Evolutionary conservation across 148 eudicot species (phyloP), one percentile per base, ranked within the genome.

Genomic region (Silene latifolia): DNA sequence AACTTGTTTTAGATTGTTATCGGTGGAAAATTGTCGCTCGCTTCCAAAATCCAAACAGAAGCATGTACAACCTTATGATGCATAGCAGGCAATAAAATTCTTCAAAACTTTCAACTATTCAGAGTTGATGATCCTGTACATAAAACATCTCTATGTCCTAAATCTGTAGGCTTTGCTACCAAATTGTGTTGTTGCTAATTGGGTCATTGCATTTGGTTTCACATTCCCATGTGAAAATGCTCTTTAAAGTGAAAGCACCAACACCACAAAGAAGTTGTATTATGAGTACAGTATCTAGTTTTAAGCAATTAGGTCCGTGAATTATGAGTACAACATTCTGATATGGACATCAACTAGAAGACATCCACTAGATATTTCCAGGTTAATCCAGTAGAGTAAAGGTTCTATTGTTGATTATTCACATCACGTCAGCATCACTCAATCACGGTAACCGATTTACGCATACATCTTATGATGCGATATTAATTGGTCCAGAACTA

Each of bases 321-420:
- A 15, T 12, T 35, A 15, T 4, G 29, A 27, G 29, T 27, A 27
- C 69, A 32, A 44, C 25, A 42, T 39, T n/a, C 5, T 39, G 23
- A 54, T n/a, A 51, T 35, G 20, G 51, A 53, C 63, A 65, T 66
- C 24, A 39, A 20, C 20, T 64, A 75, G 77, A 39, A 65, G 39
- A 54, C 77, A 63, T 46, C 69, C 51, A 47, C 58, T 5, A 63
- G n/a, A 17, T 25, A 51, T 7, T 6, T n/a, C 77, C 72, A 75
- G 72, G 17, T 39, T 64, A 53, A 15, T 75, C 53, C 78, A 66
- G 54, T 56, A 35, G 23, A 75, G 14, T 42, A 51, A 64, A 63
- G 60, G 17, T 62, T 44, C 58, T 14, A 73, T 60, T 23, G 13
- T 74, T 64, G 19, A 13, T 3, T 63, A 15, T 63, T 42, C 44